Evolutionary conservation across 352 stramenopile genomes (phyloP).

Genomic region (Globisporangium paroecandrum): DNA sequence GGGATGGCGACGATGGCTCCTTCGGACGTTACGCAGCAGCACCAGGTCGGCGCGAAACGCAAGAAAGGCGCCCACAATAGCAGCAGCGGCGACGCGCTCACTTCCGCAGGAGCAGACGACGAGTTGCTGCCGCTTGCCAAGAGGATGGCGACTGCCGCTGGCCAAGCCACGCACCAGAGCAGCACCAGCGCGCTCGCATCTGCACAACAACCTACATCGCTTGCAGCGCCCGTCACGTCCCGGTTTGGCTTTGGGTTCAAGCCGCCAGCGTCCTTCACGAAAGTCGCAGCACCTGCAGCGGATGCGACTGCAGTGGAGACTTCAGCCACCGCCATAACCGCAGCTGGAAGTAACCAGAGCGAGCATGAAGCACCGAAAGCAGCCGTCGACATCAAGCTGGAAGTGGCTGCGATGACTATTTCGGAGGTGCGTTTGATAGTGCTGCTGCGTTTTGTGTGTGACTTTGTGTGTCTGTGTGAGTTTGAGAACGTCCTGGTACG

Average conservation of each 20-base stretch:
- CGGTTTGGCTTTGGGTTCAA: constrained; percentile 42
- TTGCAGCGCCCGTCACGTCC: background rate
- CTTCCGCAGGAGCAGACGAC: constrained; percentile 1
- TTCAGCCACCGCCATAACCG: background rate
- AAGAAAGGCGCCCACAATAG: constrained; percentile 15
- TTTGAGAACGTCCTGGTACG: background rate
- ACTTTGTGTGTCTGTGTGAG: background rate
- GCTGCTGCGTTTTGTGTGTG: background rate
- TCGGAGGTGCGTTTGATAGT: background rate
- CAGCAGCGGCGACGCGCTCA: background rate
- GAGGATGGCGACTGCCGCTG: constrained; percentile 12
- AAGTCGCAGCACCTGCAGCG: constrained; percentile 6
- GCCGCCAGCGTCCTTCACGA: constrained; percentile 8
- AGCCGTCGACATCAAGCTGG: constrained; percentile 3
- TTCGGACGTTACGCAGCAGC: constrained; percentile 12
- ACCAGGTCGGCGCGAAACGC: constrained; percentile 14
- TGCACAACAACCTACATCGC: background rate
- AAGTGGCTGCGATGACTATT: background rate
- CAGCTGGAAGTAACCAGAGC: constrained; percentile 22
- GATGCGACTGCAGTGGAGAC: background rate
- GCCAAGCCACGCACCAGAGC: constrained; percentile 8
- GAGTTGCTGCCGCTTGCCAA: constrained; percentile 8
- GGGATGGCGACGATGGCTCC: constrained; percentile 4
- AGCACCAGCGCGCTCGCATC: constrained; percentile 10
- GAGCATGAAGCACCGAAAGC: constrained; percentile 14